Evolutionary conservation across 306 rosid species (phyloP).

Genomic region (Psophocarpus tetragonolobus): DNA sequence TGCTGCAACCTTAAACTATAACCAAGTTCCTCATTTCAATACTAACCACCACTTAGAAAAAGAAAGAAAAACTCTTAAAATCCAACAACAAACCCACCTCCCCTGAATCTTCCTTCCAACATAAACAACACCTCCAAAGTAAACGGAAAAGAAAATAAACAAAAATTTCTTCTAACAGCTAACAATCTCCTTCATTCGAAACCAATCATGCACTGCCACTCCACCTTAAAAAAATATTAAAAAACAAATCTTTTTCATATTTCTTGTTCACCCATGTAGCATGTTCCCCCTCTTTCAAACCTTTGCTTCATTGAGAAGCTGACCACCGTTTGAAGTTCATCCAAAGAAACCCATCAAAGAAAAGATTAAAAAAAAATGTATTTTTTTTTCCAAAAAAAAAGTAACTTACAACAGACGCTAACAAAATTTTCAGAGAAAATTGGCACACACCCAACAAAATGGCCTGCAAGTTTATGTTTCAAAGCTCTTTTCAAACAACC

Average conservation of each 20-base stretch:
- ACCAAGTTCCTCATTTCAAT: slow-evolving; percentile 55
- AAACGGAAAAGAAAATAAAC: background rate
- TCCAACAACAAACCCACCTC: slow-evolving; percentile 30
- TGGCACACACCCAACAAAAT: slow-evolving; percentile 31
- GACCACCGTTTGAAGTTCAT: slow-evolving; percentile 38
- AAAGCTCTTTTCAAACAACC: background rate
- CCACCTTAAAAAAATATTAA: background rate
- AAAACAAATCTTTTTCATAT: background rate
- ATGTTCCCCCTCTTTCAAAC: slow-evolving; percentile 31
- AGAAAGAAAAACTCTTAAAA: slow-evolving; percentile 16
- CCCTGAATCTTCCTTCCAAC: slow-evolving; percentile 33
- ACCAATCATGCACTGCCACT: slow-evolving; percentile 39
- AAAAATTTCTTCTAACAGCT: background rate
- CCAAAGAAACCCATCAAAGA: slow-evolving; percentile 37
- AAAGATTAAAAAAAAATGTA: background rate
- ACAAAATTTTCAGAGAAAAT: slow-evolving; percentile 31
- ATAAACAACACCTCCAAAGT: slow-evolving; percentile 25
- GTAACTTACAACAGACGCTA: slow-evolving; percentile 59
- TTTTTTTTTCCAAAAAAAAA: no score
- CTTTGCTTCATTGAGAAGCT: slow-evolving; percentile 68
- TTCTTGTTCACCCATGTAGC: slow-evolving; percentile 8
- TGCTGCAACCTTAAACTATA: slow-evolving; percentile 64
- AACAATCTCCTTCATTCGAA: slow-evolving; percentile 8
- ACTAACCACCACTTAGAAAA: slow-evolving; percentile 3
- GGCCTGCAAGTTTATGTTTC: slow-evolving; percentile 30